Conservation (phyloP, 345 rosid genomes). For the Salix arbutifolia region DNA sequence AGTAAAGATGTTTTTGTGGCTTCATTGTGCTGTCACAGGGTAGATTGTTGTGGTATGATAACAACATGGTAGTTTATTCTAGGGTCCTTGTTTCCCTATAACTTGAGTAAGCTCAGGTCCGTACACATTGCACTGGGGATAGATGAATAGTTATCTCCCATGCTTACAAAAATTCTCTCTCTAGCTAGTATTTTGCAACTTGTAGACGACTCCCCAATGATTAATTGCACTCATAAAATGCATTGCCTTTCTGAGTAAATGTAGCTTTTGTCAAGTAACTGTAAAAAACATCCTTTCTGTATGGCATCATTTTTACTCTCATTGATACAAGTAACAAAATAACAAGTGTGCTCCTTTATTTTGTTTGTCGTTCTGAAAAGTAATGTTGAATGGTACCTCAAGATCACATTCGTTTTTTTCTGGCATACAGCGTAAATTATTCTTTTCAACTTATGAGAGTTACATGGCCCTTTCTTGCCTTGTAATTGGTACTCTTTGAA, state of each 20-base stretch:
- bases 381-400: background rate
- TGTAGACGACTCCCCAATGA: background rate
- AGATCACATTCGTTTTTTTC: background rate
- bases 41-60: background rate
- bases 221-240: background rate
- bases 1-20: background rate
- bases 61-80: background rate
- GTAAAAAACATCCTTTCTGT: background rate
- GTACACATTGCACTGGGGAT: background rate
- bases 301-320: background rate
- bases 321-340: background rate
- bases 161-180: background rate
- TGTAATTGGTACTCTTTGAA: background rate
- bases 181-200: background rate
- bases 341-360: background rate
- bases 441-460: background rate
- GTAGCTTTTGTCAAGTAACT: background rate
- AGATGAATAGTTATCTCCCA: background rate
- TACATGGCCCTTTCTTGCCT: background rate
- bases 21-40: background rate
- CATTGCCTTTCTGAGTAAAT: background rate
- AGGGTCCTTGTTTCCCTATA: background rate
- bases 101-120: background rate
- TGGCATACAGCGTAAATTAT: background rate
- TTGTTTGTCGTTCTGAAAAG: background rate